A percentile compares a stretch with the other conserved stretches of the same genome.
These are phyloP conservation scores for Xylogone sp. DNA, from an alignment of 2,329 filamentous ascomycete species.

Conservation along the genomic window DNA sequence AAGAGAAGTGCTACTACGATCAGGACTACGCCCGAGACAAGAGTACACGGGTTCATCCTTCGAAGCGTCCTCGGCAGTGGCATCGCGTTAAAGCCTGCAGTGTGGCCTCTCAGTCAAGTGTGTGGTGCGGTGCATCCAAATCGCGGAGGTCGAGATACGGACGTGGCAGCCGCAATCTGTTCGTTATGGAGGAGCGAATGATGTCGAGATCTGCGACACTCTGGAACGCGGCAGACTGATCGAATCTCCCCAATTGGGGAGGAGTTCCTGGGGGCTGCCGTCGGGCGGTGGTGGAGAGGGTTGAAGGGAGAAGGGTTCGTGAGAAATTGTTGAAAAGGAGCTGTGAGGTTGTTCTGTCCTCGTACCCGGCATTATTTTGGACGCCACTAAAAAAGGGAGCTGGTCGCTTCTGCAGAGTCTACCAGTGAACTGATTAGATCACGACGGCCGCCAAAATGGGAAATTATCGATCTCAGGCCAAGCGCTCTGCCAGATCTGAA, in stretches of 20 bases:
- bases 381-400: background rate
- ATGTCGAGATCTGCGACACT: background rate
- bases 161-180: background rate
- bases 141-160: background rate
- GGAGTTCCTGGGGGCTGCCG: background rate
- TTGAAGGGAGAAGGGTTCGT: background rate
- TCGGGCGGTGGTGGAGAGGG: background rate
- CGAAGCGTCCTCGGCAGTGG: conserved; percentile 67
- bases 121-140: background rate
- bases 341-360: background rate
- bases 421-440: background rate
- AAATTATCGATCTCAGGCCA: background rate
- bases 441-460: background rate
- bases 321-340: conserved; percentile 1
- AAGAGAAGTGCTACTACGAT: conserved; percentile 70
- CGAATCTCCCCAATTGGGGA: background rate
- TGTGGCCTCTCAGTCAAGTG: conserved; percentile 1
- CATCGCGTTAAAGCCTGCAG: conserved; percentile 36
- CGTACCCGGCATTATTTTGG: background rate
- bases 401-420: background rate
- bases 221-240: background rate
- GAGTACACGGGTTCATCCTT: conserved; percentile 73
- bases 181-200: background rate
- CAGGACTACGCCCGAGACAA: conserved; percentile 67
- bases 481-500: background rate